phyloP scores from a whole-genome alignment of 768 basidiomycete species.

The Clitopilus passeckerianus region DNA sequence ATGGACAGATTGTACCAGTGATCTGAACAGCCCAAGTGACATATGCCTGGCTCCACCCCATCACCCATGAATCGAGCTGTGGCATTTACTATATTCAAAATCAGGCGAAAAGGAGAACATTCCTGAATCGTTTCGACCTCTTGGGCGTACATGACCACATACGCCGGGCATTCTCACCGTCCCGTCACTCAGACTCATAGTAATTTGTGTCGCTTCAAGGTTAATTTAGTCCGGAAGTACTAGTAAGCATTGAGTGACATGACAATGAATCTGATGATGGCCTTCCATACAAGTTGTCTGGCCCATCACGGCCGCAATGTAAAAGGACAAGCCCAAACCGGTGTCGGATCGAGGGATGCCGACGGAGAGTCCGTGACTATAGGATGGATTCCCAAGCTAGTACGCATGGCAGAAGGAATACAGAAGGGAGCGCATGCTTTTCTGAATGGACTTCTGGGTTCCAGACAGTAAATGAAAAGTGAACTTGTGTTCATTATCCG shows the following conservation, averaged over 20 bases:
- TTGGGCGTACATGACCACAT: too few relatives aligned
- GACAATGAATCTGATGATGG: background rate
- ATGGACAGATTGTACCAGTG: background rate
- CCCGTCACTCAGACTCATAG: background rate
- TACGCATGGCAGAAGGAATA: background rate
- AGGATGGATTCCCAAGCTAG: background rate
- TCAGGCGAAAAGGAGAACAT: background rate
- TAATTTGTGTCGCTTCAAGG: background rate
- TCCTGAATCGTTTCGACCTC: background rate
- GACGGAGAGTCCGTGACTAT: background rate
- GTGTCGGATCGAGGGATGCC: background rate
- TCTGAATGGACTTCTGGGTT: background rate
- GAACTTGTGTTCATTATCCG: background rate
- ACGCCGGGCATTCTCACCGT: background rate
- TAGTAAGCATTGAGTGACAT: background rate
- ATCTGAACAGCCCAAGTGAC: background rate
- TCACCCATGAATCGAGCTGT: background rate
- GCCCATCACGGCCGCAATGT: background rate
- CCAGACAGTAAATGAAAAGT: background rate
- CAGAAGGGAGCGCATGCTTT: background rate
- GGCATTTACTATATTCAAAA: background rate
- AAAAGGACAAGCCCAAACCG: background rate
- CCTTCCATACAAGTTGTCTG: background rate
- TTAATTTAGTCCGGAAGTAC: background rate
- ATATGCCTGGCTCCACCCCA: background rate